phyloP scores from a whole-genome alignment of 164 flowering plant species.

The Macadamia tetraphylla region DNA sequence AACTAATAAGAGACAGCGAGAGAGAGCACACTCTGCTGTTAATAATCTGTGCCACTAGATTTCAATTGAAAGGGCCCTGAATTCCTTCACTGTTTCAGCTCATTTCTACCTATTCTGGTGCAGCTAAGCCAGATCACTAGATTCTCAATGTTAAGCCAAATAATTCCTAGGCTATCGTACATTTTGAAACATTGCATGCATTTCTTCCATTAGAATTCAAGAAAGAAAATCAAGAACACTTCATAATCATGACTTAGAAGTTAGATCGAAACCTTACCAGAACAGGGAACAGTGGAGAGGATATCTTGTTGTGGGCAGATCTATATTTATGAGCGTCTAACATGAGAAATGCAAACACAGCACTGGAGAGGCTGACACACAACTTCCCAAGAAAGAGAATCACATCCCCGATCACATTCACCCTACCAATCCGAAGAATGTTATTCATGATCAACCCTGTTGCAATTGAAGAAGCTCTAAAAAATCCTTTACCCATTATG shows the following conservation, averaged over 20 bases:
- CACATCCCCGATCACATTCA: slow-evolving; percentile 93
- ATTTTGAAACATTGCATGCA: neutral
- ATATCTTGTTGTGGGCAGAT: slow-evolving; percentile 79
- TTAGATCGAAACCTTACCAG: slow-evolving; percentile 43
- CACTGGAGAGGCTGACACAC: slow-evolving; percentile 84
- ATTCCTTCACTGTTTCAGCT: no score
- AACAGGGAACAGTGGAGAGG: slow-evolving; percentile 90
- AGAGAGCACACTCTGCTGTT: no score
- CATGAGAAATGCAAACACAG: slow-evolving; percentile 89
- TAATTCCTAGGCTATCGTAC: neutral
- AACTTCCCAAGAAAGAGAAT: slow-evolving; percentile 90
- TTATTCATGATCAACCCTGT: slow-evolving; percentile 84
- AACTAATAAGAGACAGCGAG: no score
- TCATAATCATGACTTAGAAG: neutral
- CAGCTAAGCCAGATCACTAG: neutral
- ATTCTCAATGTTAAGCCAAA: neutral
- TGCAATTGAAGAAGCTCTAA: slow-evolving; percentile 75
- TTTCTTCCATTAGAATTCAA: neutral
- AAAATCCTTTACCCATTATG: slow-evolving; percentile 93
- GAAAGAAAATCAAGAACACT: neutral
- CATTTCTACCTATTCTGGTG: no score
- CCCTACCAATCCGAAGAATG: slow-evolving; percentile 81
- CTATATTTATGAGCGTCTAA: slow-evolving; percentile 76
- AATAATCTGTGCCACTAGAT: no score
- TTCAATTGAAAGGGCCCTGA: no score